Conservation (phyloP, 306 rosid species). For the Morella rubra region DNA sequence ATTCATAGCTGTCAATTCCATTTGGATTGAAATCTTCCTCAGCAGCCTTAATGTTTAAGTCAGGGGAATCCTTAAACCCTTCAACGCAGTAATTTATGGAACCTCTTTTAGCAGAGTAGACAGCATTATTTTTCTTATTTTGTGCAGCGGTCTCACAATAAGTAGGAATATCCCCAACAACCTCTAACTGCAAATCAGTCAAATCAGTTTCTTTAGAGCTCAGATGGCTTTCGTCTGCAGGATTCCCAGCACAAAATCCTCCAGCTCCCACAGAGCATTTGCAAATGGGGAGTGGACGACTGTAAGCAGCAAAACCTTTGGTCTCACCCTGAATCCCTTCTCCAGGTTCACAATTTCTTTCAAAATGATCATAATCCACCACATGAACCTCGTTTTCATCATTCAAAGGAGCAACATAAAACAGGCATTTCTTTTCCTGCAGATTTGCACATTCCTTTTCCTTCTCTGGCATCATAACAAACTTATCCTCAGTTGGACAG, state of each 20-base stretch:
- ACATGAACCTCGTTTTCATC: conserved; percentile 34
- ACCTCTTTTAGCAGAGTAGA: conserved; percentile 29
- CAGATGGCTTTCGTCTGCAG: conserved; percentile 33
- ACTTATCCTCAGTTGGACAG: conserved; percentile 83
- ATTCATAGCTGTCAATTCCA: conserved; percentile 34
- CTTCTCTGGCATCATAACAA: conserved; percentile 58
- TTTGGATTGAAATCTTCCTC: conserved; percentile 36
- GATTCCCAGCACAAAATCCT: conserved; percentile 45
- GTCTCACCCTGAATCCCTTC: conserved; percentile 34
- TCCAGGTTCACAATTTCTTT: conserved; percentile 27
- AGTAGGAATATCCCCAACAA: conserved; percentile 40
- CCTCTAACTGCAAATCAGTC: conserved; percentile 34
- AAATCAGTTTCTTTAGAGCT: conserved; percentile 50
- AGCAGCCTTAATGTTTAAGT: conserved; percentile 35
- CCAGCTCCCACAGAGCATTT: conserved; percentile 39
- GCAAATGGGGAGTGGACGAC: conserved; percentile 43
- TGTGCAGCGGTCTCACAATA: conserved; percentile 38
- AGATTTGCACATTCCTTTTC: conserved; percentile 38
- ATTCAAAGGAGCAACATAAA: conserved; percentile 30
- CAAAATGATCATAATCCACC: conserved; percentile 27
- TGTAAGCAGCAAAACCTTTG: conserved; percentile 17
- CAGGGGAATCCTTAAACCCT: conserved; percentile 37
- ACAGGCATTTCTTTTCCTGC: conserved; percentile 53
- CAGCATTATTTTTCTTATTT: conserved; percentile 28
- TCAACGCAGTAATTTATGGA: conserved; percentile 23